Percentiles rank a stretch among this genome's conserved stretches.
Conservation (phyloP, 257 asterid species). For the Ajuga chamaepitys region DNA sequence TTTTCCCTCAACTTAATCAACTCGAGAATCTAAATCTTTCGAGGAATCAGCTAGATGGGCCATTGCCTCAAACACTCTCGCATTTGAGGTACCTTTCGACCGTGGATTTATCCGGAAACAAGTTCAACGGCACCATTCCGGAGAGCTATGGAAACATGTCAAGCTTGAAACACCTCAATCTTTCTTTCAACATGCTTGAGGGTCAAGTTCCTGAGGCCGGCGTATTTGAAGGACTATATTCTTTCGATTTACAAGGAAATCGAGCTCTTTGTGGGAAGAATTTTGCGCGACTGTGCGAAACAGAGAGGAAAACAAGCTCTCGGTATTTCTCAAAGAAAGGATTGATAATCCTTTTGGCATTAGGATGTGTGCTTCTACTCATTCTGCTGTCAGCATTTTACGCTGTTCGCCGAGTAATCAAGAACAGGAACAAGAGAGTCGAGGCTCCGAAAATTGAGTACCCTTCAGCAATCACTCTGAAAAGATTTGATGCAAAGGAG, state of each 20-base stretch:
- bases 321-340: constrained; percentile 25
- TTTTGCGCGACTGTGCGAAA: constrained; percentile 26
- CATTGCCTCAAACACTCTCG: constrained; percentile 41
- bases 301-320: constrained; percentile 1
- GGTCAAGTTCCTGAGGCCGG: constrained; percentile 58
- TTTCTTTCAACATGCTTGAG: constrained; percentile 64
- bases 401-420: constrained; percentile 3
- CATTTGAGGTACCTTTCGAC: constrained; percentile 31
- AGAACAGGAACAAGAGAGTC: constrained; percentile 9
- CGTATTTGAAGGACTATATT: constrained; percentile 22
- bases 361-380: constrained; percentile 30
- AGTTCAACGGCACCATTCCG: constrained; percentile 57
- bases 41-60: constrained; percentile 45
- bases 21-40: constrained; percentile 55
- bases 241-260: constrained; percentile 44
- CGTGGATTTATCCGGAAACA: constrained; percentile 64
- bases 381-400: constrained; percentile 18
- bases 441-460: constrained; percentile 16
- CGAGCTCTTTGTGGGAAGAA: constrained; percentile 51
- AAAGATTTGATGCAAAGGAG: constrained; percentile 44
- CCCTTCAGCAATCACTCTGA: constrained; percentile 28
- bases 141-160: constrained; percentile 33
- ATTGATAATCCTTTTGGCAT: constrained; percentile 24
- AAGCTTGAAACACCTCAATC: constrained; percentile 52
- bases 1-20: constrained; percentile 32